Percentiles rank a stretch among this genome's conserved stretches.
phyloP scores from a whole-genome alignment of 768 basidiomycete species.

The Sistotremastrum niveocremeum region DNA sequence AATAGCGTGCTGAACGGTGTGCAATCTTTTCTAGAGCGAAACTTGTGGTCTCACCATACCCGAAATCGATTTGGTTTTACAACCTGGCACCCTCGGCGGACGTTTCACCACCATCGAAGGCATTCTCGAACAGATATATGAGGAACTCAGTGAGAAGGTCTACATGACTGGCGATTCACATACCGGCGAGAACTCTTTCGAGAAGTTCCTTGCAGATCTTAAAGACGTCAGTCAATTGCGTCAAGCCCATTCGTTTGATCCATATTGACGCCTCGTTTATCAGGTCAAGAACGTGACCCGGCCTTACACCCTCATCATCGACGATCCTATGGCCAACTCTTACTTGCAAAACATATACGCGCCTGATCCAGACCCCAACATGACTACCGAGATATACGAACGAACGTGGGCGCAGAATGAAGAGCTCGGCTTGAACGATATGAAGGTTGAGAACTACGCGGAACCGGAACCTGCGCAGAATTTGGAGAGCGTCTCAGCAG shows the following conservation, averaged over 20 bases:
- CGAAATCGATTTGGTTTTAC: conserved; percentile 86
- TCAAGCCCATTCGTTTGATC: background rate
- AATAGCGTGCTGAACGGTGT: background rate
- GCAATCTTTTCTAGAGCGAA: conserved; percentile 57
- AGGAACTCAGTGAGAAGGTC: conserved; percentile 83
- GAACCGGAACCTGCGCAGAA: background rate
- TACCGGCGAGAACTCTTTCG: conserved; percentile 42
- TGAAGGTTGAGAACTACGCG: conserved; percentile 69
- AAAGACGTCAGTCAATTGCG: conserved; percentile 43
- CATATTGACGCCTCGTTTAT: background rate
- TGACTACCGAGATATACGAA: conserved; percentile 73
- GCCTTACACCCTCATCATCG: conserved; percentile 85
- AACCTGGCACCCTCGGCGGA: conserved; percentile 90
- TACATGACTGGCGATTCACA: conserved; percentile 61
- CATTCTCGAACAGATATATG: conserved; percentile 85
- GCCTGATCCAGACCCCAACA: conserved; percentile 91
- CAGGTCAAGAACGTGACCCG: conserved; percentile 67
- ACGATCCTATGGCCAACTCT: conserved; percentile 91
- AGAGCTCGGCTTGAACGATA: conserved; percentile 84
- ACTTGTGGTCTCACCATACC: conserved; percentile 82
- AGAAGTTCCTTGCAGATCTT: conserved; percentile 59
- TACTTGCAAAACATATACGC: conserved; percentile 96
- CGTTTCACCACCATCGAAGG: conserved; percentile 97
- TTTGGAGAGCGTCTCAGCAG: too few species aligned
- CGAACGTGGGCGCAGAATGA: conserved; percentile 87